phyloP scores from a whole-genome alignment of 169 alveolate species.

The Haemoproteus tartakovskyi region DNA sequence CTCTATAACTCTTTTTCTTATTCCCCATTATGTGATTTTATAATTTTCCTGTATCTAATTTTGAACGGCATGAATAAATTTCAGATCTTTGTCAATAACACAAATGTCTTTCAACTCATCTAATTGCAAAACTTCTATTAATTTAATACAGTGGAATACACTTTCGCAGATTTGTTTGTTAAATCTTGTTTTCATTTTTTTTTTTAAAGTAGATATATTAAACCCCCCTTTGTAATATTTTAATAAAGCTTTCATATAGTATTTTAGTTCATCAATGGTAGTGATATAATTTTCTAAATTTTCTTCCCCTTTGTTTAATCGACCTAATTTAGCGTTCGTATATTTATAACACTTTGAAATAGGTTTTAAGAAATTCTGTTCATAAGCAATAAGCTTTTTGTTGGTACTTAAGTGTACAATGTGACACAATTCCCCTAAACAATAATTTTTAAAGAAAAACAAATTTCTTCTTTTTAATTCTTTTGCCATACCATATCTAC shows the following conservation, averaged over 20 bases:
- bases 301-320: background rate
- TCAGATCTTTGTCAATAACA: conserved; percentile 38
- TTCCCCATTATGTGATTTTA: too few relatives aligned
- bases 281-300: conserved; percentile 44
- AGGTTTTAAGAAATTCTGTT: conserved; percentile 67
- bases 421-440: conserved; percentile 80
- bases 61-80: too few relatives aligned
- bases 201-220: conserved; percentile 67
- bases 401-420: conserved; percentile 77
- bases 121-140: conserved; percentile 56
- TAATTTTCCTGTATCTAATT: too few relatives aligned
- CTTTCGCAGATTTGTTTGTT: conserved; percentile 69
- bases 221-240: conserved; percentile 63
- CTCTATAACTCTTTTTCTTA: too few relatives aligned
- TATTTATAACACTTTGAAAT: conserved; percentile 57
- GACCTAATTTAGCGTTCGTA: conserved; percentile 65
- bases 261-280: conserved; percentile 61
- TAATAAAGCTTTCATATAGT: conserved; percentile 34
- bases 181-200: conserved; percentile 59
- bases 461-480: conserved; percentile 70
- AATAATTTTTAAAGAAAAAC: conserved; percentile 72
- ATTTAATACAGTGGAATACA: conserved; percentile 71
- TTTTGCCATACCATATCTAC: conserved; percentile 82
- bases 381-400: conserved; percentile 66
- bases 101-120: conserved; percentile 63